phyloP scores from a whole-genome alignment of 2,329 filamentous ascomycete genomes.

The Torrubiella hemipterigena region DNA sequence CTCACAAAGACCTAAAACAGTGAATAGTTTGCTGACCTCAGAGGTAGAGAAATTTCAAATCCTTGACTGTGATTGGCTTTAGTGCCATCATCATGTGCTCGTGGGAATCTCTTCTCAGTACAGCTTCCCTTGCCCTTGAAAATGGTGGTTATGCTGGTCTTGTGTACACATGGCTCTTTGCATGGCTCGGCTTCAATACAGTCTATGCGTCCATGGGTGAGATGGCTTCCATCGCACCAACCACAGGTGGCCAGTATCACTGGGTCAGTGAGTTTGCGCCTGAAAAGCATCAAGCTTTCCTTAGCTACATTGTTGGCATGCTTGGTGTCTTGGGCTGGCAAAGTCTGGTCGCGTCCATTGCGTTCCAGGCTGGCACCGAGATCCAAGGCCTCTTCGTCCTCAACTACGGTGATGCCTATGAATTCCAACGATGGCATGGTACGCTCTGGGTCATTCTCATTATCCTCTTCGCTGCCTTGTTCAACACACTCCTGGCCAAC shows the following conservation, averaged over 20 bases:
- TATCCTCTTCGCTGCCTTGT: constrained; percentile 23
- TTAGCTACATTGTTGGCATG: constrained; percentile 40
- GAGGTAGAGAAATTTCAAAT: constrained; percentile 28
- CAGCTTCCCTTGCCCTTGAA: constrained; percentile 11
- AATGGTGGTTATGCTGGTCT: constrained; percentile 34
- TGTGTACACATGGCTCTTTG: constrained; percentile 30
- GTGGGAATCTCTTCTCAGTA: constrained; percentile 24
- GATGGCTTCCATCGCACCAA: constrained; percentile 42
- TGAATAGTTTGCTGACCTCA: not conserved
- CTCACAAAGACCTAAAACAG: not conserved
- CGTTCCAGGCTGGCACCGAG: constrained; percentile 29
- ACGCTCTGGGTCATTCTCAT: constrained; percentile 30
- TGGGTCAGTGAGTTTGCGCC: constrained; percentile 45
- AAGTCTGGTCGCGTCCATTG: constrained; percentile 22
- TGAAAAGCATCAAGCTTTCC: constrained; percentile 31
- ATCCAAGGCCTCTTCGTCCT: constrained; percentile 30
- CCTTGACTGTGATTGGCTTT: constrained; percentile 33
- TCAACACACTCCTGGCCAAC: constrained; percentile 30
- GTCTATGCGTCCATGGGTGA: constrained; percentile 33
- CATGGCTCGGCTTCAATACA: constrained; percentile 23
- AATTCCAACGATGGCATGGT: constrained; percentile 26
- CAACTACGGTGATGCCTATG: constrained; percentile 21
- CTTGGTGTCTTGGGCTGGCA: constrained; percentile 34
- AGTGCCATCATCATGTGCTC: constrained; percentile 31
- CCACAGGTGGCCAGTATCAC: constrained; percentile 45